Percentiles rank a stretch among this genome's conserved stretches.
Evolutionary conservation across 2,329 filamentous ascomycete genomes (phyloP).

Genomic region (Amesomyces nigricolor): DNA sequence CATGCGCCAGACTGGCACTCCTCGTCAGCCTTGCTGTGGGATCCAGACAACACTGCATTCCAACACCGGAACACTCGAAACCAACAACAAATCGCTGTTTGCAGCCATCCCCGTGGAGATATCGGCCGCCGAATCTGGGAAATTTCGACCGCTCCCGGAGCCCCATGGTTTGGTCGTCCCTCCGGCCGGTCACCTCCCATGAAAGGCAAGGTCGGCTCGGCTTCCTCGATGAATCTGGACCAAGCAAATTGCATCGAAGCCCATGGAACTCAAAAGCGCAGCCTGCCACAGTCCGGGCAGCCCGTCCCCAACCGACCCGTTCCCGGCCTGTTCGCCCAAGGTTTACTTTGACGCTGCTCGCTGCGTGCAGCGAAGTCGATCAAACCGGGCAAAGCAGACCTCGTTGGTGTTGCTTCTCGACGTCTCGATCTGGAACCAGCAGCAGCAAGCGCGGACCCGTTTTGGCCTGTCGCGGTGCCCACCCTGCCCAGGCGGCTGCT

Average conservation of each 20-base stretch:
- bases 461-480: slow-evolving; percentile 2
- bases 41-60: slow-evolving; percentile 2
- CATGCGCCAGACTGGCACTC: slow-evolving; percentile 3
- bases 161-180: no score
- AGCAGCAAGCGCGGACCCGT: not conserved
- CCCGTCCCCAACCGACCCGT: no score
- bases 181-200: no score
- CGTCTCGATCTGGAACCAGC: no score
- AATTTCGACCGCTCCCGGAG: not conserved
- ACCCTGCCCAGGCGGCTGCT: slow-evolving; percentile 6
- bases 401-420: no score
- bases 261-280: not conserved
- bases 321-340: no score
- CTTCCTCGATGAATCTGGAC: not conserved
- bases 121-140: not conserved
- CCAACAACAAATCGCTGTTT: not conserved
- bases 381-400: no score
- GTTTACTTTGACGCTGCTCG: no score
- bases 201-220: not conserved
- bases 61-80: not conserved
- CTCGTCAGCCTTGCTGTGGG: not conserved
- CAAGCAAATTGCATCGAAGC: not conserved
- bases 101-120: not conserved
- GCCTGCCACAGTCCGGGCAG: not conserved
- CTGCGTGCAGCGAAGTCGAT: no score